Percentiles rank a stretch among this genome's conserved stretches.
These are phyloP conservation scores for Mycena epipterygia DNA, from an alignment of 768 basidiomycete species.

Conservation along the genomic window DNA sequence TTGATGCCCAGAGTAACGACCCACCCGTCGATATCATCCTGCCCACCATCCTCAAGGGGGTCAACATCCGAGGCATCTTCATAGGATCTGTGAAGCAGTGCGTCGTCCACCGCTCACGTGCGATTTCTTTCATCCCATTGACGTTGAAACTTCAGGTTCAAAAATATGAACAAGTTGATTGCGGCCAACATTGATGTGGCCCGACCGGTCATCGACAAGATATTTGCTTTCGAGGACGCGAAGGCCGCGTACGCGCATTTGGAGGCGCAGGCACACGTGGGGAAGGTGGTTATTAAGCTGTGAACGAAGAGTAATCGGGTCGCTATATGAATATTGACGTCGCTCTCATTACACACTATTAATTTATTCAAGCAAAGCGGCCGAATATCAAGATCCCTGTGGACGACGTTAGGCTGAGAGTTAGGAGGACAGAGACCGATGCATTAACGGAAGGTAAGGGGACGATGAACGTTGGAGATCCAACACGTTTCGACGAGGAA, in stretches of 20 bases:
- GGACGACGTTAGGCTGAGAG: too few relatives aligned
- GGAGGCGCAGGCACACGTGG: constrained; percentile 62
- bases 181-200: constrained; percentile 49
- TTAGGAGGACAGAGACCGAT: too few relatives aligned
- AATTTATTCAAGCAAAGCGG: too few relatives aligned
- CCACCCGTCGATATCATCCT: constrained; percentile 43
- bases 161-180: constrained; percentile 60
- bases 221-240: constrained; percentile 62
- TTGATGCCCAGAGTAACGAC: too few relatives aligned
- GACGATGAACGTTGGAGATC: too few relatives aligned
- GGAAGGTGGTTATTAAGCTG: constrained; percentile 67
- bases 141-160: constrained; percentile 51
- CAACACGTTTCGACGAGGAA: too few relatives aligned
- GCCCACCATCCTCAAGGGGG: constrained; percentile 45
- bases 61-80: constrained; percentile 57
- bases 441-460: too few relatives aligned
- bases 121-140: not conserved
- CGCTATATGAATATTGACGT: too few relatives aligned
- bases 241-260: constrained; percentile 61
- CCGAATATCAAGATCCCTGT: too few relatives aligned
- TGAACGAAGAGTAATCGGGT: too few relatives aligned
- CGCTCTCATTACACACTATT: too few relatives aligned
- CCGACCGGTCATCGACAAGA: constrained; percentile 63
- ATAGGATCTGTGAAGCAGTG: constrained; percentile 61
- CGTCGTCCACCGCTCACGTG: too few relatives aligned